phyloP scores from a whole-genome alignment of 2,329 filamentous ascomycete species.

The Fusarium coffeatum region DNA sequence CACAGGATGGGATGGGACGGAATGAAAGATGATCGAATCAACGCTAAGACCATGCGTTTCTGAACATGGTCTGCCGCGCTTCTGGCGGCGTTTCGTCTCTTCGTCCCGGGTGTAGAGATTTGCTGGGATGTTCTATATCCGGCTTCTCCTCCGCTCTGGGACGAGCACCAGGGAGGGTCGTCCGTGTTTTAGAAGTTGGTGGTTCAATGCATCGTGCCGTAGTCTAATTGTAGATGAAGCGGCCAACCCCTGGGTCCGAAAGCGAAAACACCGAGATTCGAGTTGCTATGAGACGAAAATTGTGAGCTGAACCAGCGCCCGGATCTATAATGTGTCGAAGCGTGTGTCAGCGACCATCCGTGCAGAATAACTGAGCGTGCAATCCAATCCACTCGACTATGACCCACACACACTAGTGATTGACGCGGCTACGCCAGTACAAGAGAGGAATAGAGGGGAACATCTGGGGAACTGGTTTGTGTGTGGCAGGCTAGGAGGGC shows the following conservation, averaged over 20 bases:
- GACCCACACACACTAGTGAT: constrained; percentile 10
- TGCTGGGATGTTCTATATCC: constrained; percentile 37
- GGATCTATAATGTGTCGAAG: constrained; percentile 45
- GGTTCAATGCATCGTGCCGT: constrained; percentile 14
- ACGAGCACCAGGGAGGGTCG: constrained; percentile 18
- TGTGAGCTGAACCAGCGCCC: constrained; percentile 36
- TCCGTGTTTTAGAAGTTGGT: constrained; percentile 40
- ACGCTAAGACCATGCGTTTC: constrained; percentile 23
- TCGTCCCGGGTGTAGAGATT: constrained; percentile 31
- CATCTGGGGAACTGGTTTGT: constrained; percentile 32
- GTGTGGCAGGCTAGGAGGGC: background rate
- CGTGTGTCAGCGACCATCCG: constrained; percentile 40
- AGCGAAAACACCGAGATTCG: constrained; percentile 27
- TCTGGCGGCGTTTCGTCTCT: constrained; percentile 41
- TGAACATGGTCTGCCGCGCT: constrained; percentile 37
- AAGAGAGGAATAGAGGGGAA: constrained; percentile 24
- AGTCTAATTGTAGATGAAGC: constrained; percentile 15
- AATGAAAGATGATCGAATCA: constrained; percentile 26
- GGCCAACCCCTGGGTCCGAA: constrained; percentile 17
- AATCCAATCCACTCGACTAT: constrained; percentile 8
- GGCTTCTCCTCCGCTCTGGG: constrained; percentile 26
- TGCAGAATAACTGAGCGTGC: constrained; percentile 20
- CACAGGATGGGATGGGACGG: constrained; percentile 12
- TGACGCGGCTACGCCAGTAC: constrained; percentile 24
- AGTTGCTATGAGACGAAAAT: constrained; percentile 44